phyloP scores from a whole-genome alignment of 306 rosid species.

The Vachellia pachyceras region DNA sequence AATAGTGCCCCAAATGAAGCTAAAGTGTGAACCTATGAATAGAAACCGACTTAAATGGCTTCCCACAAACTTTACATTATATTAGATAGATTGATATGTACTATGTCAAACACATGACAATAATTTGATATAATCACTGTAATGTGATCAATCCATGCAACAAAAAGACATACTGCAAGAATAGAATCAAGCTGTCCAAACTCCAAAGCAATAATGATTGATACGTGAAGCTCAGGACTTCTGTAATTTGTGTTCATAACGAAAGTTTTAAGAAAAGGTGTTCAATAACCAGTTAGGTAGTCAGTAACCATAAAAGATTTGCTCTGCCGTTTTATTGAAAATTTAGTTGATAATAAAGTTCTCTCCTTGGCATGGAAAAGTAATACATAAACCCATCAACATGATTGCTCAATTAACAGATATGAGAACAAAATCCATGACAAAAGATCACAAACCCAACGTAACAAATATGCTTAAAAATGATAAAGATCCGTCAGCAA shows the following conservation, averaged over 20 bases:
- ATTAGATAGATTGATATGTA: background rate
- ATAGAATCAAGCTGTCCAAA: too few species aligned
- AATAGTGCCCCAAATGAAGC: background rate
- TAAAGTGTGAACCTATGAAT: background rate
- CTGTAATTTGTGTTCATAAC: too few species aligned
- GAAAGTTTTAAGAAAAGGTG: too few species aligned
- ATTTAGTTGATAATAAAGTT: slow-evolving; percentile 16
- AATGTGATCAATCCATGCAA: slow-evolving; percentile 16
- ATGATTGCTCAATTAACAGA: background rate
- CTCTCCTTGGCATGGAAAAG: slow-evolving; percentile 1
- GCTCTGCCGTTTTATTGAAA: background rate
- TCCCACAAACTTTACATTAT: background rate
- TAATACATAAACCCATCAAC: slow-evolving; percentile 1
- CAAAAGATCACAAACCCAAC: slow-evolving; percentile 17
- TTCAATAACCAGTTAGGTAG: too few species aligned
- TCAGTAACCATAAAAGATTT: too few species aligned
- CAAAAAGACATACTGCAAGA: too few species aligned
- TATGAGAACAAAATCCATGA: slow-evolving; percentile 10
- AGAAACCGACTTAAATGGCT: background rate
- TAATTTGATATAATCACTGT: slow-evolving; percentile 7
- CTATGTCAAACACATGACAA: background rate
- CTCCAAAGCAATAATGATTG: too few species aligned
- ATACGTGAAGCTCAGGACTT: too few species aligned
- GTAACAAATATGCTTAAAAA: background rate
- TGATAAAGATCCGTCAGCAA: background rate